Percentiles rank a stretch among this genome's conserved stretches.
Evolutionary conservation across 2,329 filamentous ascomycete species (phyloP).

Genomic region (Pseudocercospora fuligena): DNA sequence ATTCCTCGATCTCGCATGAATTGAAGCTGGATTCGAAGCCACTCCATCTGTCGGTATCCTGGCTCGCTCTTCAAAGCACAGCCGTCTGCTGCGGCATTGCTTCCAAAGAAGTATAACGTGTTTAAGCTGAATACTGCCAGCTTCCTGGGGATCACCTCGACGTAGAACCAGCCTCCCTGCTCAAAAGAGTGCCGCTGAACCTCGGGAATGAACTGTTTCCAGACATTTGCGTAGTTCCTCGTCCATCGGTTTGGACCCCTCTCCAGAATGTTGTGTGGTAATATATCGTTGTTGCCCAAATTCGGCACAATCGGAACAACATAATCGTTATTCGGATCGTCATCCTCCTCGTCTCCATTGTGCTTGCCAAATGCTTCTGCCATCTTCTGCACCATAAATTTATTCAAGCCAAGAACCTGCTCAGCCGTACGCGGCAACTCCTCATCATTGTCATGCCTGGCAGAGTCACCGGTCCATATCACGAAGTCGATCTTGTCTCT

Average conservation of each 20-base stretch:
- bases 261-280: conserved; percentile 92
- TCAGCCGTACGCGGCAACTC: conserved; percentile 71
- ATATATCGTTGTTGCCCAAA: conserved; percentile 95
- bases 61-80: conserved; percentile 80
- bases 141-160: conserved; percentile 84
- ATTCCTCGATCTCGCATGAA: conserved; percentile 80
- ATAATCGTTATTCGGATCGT: conserved; percentile 62
- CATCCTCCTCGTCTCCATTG: conserved; percentile 53
- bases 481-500: conserved; percentile 47
- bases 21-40: conserved; percentile 87
- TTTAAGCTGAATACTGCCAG: conserved; percentile 93
- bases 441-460: conserved; percentile 48
- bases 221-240: conserved; percentile 74
- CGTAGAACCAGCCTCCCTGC: conserved; percentile 91
- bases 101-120: conserved; percentile 86
- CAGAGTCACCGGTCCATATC: conserved; percentile 47
- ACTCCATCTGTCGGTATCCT: conserved; percentile 93
- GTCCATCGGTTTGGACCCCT: conserved; percentile 88
- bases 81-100: conserved; percentile 91
- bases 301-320: conserved; percentile 83
- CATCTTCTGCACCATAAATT: conserved; percentile 76
- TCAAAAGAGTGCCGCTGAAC: conserved; percentile 89
- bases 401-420: conserved; percentile 80
- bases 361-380: conserved; percentile 69
- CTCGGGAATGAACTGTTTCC: conserved; percentile 87